Evolutionary conservation across 2,329 filamentous ascomycete genomes (phyloP), one percentile per base, ranked within the genome.

Genomic region (Ascochyta rabiei): DNA sequence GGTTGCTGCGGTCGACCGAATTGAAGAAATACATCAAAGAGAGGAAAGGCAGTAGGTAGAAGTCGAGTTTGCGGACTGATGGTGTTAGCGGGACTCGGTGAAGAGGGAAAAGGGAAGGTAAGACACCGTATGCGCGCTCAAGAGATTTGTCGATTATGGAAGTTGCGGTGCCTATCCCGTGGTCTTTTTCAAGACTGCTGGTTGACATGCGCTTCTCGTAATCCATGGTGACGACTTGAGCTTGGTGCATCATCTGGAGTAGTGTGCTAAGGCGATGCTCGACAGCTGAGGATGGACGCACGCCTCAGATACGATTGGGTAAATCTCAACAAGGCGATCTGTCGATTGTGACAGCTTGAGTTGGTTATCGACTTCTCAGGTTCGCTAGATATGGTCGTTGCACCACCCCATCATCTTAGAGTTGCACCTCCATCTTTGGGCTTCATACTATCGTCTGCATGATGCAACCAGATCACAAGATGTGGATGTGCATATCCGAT

Each of bases 11-110:
- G 45, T 74, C 73, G 26, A 68, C 64, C 5, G 56, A 62, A 34
- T 73, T 73, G 53, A 75, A 77, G 42, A 77, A 76, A 58, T 77
- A 75, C 71, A 76, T 77, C 39, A 80, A 56, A 8, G 74, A 76
- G 3, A 80, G 65, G 38, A 78, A 74, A 0, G 79, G 79, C 5
- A 81, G 64, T 6, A 81, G 68, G 43, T 71, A 77, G 10, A 74
- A 55, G 48, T 80, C 79, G 49, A 80, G 57, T 70, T 67, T 80
- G 77, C 56, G 70, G 43, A 65, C 66, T 64, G 26, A 7, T 0
- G 2, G 12, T 16, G 18, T 53, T 38, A 51, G 33, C n/a, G 37
- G 1, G 19, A n/a, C 5, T n/a, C 6, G 33, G 2, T 8, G 33
- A 16, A 21, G 9, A 19, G n/a, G n/a, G 12, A 30, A 12, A 34